Conservation (phyloP, 441 rosid species). For the Gossypium gossypioides region DNA sequence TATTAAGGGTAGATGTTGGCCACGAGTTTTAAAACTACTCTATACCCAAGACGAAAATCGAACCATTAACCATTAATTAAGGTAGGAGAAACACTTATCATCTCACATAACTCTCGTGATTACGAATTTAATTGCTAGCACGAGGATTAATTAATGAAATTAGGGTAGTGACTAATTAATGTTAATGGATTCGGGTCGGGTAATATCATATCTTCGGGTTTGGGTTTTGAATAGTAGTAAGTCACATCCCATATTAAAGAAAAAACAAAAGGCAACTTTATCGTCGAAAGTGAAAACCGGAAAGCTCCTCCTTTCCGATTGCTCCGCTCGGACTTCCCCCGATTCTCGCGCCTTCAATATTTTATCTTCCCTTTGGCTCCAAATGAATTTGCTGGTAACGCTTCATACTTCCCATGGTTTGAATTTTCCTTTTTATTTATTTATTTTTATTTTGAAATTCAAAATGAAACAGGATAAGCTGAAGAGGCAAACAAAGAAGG, state of each 20-base stretch:
- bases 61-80: too few relatives aligned
- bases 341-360: conserved; percentile 4
- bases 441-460: background rate
- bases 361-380: background rate
- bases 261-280: background rate
- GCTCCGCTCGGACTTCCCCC: background rate
- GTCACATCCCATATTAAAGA: background rate
- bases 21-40: too few relatives aligned
- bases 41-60: too few relatives aligned
- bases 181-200: too few relatives aligned
- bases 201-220: background rate
- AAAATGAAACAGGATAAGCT: conserved; percentile 35
- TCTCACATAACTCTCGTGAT: too few relatives aligned
- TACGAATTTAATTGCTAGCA: too few relatives aligned
- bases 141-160: too few relatives aligned
- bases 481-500: conserved; percentile 40
- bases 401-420: background rate
- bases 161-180: too few relatives aligned
- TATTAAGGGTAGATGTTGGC: fast-evolving
- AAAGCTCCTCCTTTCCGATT: background rate
- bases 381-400: conserved; percentile 10
- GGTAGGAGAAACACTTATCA: fast-evolving
- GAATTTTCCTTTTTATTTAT: background rate
- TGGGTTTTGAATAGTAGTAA: background rate
- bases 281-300: background rate